Evolutionary conservation across 257 asterid species (phyloP), one percentile per base, ranked within the genome.

Genomic region (Penstemon barbatus): DNA sequence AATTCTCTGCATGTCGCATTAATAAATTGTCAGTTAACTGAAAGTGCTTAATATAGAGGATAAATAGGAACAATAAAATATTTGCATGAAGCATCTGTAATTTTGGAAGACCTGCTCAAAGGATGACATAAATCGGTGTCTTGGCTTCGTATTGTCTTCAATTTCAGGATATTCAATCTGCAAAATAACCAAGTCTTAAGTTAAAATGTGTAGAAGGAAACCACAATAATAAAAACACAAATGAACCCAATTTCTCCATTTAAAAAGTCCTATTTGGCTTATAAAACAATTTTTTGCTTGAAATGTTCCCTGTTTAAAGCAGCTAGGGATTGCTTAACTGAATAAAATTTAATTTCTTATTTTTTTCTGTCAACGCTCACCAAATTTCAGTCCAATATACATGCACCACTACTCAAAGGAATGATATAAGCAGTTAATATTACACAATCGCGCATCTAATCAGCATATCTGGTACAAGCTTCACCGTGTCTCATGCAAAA

Each of bases 131-230:
- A 94, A 94, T 39, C 99, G 86, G 74, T 94, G 99, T 80, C 99
- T 86, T 36, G 99, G 99, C 83, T 89, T 94, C 11, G 92, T 79
- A 77, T 84, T 91, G 83, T 91, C 97, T 78, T 94, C 99, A 73
- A 94, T 94, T 78, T 94, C 99, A 33, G 98, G 99, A 77, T 94
- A 94, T 78, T 94, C 99, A 79, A 94, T 94, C 99, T 90, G 88
- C 74, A 63, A 62, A 25, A 50, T 63, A 43, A 69, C 60, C 71
- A 70, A 66, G 25, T 58, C 55, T 25, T 25, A 25, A 65, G 8
- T 45, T 60, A 37, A 62, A 36, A 63, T 55, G 19, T 36, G 57
- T 38, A 41, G 19, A 48, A 62, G 63, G 55, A 49, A 7, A 36
- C 42, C 37, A 56, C 33, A 25, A 1, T 25, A 0, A 25, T 25